Percentiles rank a stretch among this genome's conserved stretches.
Evolutionary conservation across 768 basidiomycete species (phyloP).

Genomic region (Pulveroboletus sp.): DNA sequence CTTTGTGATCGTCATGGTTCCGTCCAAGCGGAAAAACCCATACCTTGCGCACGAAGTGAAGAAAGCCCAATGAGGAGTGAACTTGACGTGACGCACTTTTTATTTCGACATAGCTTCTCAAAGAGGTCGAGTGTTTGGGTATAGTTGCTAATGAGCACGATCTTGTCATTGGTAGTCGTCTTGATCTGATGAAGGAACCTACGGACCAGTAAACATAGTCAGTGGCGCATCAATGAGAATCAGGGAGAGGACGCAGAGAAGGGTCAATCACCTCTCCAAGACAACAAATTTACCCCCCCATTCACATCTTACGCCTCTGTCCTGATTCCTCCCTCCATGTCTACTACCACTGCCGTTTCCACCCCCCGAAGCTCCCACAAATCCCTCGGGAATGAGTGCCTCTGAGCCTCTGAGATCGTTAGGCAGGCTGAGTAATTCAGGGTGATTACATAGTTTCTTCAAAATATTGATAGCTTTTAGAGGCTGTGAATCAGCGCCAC

Average conservation of each 20-base stretch:
- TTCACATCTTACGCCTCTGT: conserved; percentile 54
- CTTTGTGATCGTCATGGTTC: conserved; percentile 88
- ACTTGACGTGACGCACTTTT: conserved; percentile 51
- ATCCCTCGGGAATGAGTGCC: conserved; percentile 75
- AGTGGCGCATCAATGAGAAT: not conserved
- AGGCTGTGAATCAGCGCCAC: conserved; percentile 87
- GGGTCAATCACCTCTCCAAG: conserved; percentile 66
- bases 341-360: conserved; percentile 30
- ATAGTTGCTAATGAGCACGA: conserved; percentile 94
- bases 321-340: conserved; percentile 38
- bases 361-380: conserved; percentile 44
- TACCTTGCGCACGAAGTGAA: conserved; percentile 50
- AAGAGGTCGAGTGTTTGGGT: conserved; percentile 94
- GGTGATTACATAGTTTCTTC: conserved; percentile 95
- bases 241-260: not conserved
- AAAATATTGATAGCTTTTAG: conserved; percentile 92
- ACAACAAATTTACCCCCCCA: conserved; percentile 93
- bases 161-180: conserved; percentile 85
- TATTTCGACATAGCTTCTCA: conserved; percentile 79
- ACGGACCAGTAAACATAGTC: not conserved
- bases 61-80: not conserved
- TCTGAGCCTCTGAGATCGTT: conserved; percentile 81
- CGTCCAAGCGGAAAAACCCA: conserved; percentile 87
- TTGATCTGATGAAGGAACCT: conserved; percentile 85
- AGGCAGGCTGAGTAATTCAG: conserved; percentile 82